Conservation (phyloP, 768 basidiomycete species). For the Lentinula sp. region DNA sequence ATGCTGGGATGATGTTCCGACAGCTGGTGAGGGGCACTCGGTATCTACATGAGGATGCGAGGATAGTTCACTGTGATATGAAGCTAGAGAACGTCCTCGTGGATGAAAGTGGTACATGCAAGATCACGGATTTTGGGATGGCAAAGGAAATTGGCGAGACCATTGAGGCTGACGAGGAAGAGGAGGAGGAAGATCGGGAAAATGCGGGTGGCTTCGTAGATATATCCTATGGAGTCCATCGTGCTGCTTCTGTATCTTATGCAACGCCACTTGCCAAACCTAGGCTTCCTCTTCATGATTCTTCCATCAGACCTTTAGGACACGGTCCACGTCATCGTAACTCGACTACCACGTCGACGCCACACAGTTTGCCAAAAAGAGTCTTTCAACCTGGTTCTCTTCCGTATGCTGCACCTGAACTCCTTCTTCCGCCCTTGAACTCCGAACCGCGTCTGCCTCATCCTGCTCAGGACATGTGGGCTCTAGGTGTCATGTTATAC, state of each 20-base stretch:
- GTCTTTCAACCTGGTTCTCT: slow-evolving; percentile 68
- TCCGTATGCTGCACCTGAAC: slow-evolving; percentile 87
- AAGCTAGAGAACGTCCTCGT: slow-evolving; percentile 97
- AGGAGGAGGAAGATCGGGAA: slow-evolving; percentile 26
- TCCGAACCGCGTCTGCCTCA: slow-evolving; percentile 34
- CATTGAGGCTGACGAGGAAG: slow-evolving; percentile 30
- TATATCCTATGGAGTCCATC: slow-evolving; percentile 23
- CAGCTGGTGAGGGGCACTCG: slow-evolving; percentile 80
- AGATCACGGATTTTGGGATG: slow-evolving; percentile 83
- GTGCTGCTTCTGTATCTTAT: slow-evolving; percentile 33
- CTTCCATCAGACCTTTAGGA: slow-evolving; percentile 27
- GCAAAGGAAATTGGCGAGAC: slow-evolving; percentile 55
- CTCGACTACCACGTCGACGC: slow-evolving; percentile 24
- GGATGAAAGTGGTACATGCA: slow-evolving; percentile 83
- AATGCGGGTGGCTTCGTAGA: slow-evolving; percentile 9
- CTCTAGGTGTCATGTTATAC: slow-evolving; percentile 86
- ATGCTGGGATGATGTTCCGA: slow-evolving; percentile 79
- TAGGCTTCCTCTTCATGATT: slow-evolving; percentile 22
- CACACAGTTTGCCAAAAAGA: slow-evolving; percentile 19
- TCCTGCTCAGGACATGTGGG: slow-evolving; percentile 94
- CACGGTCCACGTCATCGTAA: slow-evolving; percentile 45
- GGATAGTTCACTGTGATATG: slow-evolving; percentile 87
- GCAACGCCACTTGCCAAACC: slow-evolving; percentile 20
- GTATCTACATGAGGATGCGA: slow-evolving; percentile 74
- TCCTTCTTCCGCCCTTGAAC: slow-evolving; percentile 56